These are phyloP conservation scores for Nitzschia inconspicua DNA, from an alignment of 108 stramenopile genomes.

Conservation along the genomic window DNA sequence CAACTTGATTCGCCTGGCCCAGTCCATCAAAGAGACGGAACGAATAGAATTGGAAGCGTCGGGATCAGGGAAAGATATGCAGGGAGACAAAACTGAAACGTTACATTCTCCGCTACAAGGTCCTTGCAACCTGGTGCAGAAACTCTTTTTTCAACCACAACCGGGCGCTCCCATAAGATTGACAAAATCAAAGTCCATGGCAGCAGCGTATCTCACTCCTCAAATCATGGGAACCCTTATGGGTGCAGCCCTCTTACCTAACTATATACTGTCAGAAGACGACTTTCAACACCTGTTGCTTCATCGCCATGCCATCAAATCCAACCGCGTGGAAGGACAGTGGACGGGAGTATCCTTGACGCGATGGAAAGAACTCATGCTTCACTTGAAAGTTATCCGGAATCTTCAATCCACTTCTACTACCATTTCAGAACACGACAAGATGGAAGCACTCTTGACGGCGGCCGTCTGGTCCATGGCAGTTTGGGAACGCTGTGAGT, in stretches of 20 bases:
- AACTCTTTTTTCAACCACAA: slow-evolving; percentile 28
- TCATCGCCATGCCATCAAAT: slow-evolving; percentile 19
- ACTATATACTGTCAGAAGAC: background rate
- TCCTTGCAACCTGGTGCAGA: slow-evolving; percentile 10
- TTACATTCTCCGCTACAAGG: background rate
- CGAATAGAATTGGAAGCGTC: background rate
- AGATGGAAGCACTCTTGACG: too few species aligned
- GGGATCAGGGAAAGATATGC: background rate
- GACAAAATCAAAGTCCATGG: slow-evolving; percentile 22
- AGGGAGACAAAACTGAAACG: background rate
- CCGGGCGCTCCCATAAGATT: slow-evolving; percentile 23
- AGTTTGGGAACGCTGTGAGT: background rate
- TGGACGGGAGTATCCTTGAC: slow-evolving; percentile 38
- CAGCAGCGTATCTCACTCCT: slow-evolving; percentile 34
- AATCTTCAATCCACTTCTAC: too few species aligned
- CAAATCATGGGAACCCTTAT: slow-evolving; percentile 19
- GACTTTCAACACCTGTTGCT: background rate
- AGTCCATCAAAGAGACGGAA: background rate
- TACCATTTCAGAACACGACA: background rate
- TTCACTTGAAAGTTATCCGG: too few species aligned
- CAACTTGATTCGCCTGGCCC: slow-evolving; percentile 24
- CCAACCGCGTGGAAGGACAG: slow-evolving; percentile 24
- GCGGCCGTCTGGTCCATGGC: too few species aligned
- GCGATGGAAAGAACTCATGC: slow-evolving; percentile 33
- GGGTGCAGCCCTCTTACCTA: background rate